These are phyloP conservation scores for Dryas drummondii DNA, from an alignment of 306 rosid genomes.

Conservation along the genomic window DNA sequence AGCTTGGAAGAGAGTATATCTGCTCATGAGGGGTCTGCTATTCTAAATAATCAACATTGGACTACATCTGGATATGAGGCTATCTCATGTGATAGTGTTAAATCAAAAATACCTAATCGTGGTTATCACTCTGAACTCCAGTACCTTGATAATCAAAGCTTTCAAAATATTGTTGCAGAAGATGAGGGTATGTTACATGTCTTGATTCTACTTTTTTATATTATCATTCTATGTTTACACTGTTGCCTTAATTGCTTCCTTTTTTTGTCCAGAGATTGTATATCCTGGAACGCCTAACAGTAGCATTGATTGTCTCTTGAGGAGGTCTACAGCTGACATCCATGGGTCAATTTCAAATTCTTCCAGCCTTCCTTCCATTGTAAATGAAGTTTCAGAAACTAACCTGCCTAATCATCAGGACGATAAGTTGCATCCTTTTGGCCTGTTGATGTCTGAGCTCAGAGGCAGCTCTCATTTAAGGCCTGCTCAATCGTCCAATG, in stretches of 20 bases:
- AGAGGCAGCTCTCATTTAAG: conserved; percentile 50
- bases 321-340: conserved; percentile 34
- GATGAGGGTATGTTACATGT: conserved; percentile 48
- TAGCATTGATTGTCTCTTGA: conserved; percentile 36
- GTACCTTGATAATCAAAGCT: conserved; percentile 38
- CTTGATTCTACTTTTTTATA: conserved; percentile 3
- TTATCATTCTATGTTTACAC: conserved; percentile 8
- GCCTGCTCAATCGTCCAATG: conserved; percentile 53
- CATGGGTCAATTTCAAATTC: conserved; percentile 35
- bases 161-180: conserved; percentile 37
- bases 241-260: conserved; percentile 5
- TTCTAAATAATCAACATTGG: conserved; percentile 40
- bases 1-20: conserved; percentile 40
- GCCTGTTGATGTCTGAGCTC: conserved; percentile 67
- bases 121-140: conserved; percentile 41
- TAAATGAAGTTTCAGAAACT: conserved; percentile 42
- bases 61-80: conserved; percentile 42
- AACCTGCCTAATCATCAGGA: conserved; percentile 34
- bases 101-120: conserved; percentile 34
- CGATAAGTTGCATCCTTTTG: conserved; percentile 71
- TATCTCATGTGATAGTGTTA: conserved; percentile 31
- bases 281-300: conserved; percentile 47
- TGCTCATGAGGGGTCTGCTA: conserved; percentile 34
- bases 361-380: conserved; percentile 30
- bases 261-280: conserved; percentile 35